Conservation (phyloP, 306 rosid species). For the Cucumis sativus region Cucumber_9930_V3 NC_026656.2:13796501-13797000, state of each 20-base stretch:
- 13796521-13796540: background rate
- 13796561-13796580: background rate
- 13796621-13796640: conserved; percentile 70
- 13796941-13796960: background rate
- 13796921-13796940: background rate
- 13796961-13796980: background rate
- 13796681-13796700: background rate
- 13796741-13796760: conserved; percentile 80
- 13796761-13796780: conserved; percentile 89
- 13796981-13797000: conserved; percentile 23
- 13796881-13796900: conserved; percentile 31
- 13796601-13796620: conserved; percentile 91
- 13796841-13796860: conserved; percentile 31
- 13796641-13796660: background rate
- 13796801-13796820: conserved; percentile 67
- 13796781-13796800: conserved; percentile 73
- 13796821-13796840: conserved; percentile 63
- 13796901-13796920: conserved; percentile 55
- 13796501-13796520: background rate
- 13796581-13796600: conserved; percentile 51
- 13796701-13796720: background rate
- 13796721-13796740: conserved; percentile 64
- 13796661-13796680: background rate
- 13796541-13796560: background rate
- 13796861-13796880: conserved; percentile 24